These are phyloP conservation scores for Marchantia paleacea DNA, from an alignment of 225 moss, liverwort and hornwort species.

Conservation along the genomic window DNA sequence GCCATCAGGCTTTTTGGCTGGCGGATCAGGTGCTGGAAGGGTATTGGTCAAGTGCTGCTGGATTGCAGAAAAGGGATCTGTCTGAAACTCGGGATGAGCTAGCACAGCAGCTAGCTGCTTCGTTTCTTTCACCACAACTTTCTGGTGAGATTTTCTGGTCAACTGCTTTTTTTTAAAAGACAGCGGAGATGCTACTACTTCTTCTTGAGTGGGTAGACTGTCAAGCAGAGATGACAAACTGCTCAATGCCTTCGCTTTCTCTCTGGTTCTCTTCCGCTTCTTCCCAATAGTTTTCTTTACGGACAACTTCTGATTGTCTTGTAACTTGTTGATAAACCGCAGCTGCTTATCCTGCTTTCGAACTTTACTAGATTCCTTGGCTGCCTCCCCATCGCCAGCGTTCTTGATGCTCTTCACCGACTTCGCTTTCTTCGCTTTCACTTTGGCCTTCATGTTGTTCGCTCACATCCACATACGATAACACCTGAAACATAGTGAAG, in stretches of 20 bases:
- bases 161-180: slow-evolving; percentile 45
- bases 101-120: slow-evolving; percentile 76
- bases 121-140: slow-evolving; percentile 71
- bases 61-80: slow-evolving; percentile 80
- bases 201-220: slow-evolving; percentile 55
- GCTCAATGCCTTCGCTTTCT: slow-evolving; percentile 55
- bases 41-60: slow-evolving; percentile 72
- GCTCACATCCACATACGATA: slow-evolving; percentile 2
- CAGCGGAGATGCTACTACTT: slow-evolving; percentile 40
- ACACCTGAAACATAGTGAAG: slow-evolving; percentile 1
- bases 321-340: slow-evolving; percentile 58
- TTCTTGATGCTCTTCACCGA: slow-evolving; percentile 5
- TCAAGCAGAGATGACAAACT: slow-evolving; percentile 74
- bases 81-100: slow-evolving; percentile 72
- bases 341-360: slow-evolving; percentile 78
- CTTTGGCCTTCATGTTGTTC: slow-evolving; percentile 26
- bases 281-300: slow-evolving; percentile 59
- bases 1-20: slow-evolving; percentile 22
- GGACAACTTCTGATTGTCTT: slow-evolving; percentile 62
- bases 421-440: slow-evolving; percentile 30
- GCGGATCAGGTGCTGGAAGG: slow-evolving; percentile 42
- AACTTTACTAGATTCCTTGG: slow-evolving; percentile 15
- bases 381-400: slow-evolving; percentile 11
- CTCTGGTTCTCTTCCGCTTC: slow-evolving; percentile 62
- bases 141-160: slow-evolving; percentile 63